Base-by-base conservation (phyloP, 192 early-diverging fungal species). In the Linnemannia exigua region DNA sequence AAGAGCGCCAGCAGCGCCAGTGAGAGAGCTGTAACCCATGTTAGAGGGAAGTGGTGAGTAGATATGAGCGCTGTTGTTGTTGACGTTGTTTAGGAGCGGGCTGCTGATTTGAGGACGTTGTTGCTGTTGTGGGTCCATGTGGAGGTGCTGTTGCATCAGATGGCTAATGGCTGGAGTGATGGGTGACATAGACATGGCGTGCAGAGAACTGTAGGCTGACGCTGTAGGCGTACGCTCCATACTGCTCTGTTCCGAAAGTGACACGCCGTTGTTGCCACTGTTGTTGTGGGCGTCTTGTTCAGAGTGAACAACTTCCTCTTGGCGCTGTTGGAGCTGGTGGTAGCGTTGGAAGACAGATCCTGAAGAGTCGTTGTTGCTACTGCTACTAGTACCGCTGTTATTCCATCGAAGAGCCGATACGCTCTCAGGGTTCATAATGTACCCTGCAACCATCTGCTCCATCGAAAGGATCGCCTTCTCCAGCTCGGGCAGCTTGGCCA, bases 241-340 rank as follows among this genome's bases (percentile, higher is more conserved):
- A 15, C 28, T 31, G 58, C 58, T 63, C 28, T 63, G 58, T 15
- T 31, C 28, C 28, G 25, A 28, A 63, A 63, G 58, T 31, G 58
- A 33, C 28, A 11, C 35, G 0, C 15, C 3, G 38, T 36, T n/a
- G 11, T 70, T 51, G 47, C 31, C 14, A 25, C 31, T 50, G 46
- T 47, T 50, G n/a, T 31, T 31, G 46, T 25, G 11, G 69, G 9
- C 46, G 44, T n/a, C n/a, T n/a, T n/a, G n/a, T n/a, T 33, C 25
- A 28, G 20, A 8, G 14, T 37, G 0, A n/a, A 8, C 31, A 31
- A 7, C 22, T 25, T 73, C 25, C 70, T 47, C 25, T 70, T 63
- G 77, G 1, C 48, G 54, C 22, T 83, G 71, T 19, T 81, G 73
- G 35, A 22, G 19, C 51, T 81, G 80, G 9, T 81, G 79, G 16